Evolutionary conservation across 1,284 basidiomycete genomes (phyloP).

Genomic region (Rhizopogon parksii): DNA sequence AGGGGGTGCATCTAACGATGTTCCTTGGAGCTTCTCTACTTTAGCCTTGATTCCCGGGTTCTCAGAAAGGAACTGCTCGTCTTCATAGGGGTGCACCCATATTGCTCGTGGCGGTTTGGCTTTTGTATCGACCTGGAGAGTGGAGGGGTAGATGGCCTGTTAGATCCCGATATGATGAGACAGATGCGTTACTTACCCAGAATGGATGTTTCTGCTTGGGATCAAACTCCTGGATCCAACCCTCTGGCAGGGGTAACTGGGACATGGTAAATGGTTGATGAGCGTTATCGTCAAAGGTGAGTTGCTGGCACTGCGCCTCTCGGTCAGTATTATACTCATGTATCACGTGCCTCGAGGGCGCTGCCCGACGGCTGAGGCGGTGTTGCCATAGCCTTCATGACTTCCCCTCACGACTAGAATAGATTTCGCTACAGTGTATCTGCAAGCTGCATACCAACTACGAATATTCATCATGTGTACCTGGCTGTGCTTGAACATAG

Average conservation of each 20-base stretch:
- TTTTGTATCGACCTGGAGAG: slow-evolving; percentile 52
- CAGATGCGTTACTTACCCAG: slow-evolving; percentile 28
- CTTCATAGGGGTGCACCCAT: slow-evolving; percentile 67
- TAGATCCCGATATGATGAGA: neutral
- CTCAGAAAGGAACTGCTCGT: slow-evolving; percentile 51
- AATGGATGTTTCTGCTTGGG: slow-evolving; percentile 19
- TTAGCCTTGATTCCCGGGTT: slow-evolving; percentile 46
- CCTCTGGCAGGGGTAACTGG: slow-evolving; percentile 41
- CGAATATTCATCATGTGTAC: too few relatives aligned
- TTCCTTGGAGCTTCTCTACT: slow-evolving; percentile 17
- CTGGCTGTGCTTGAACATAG: too few relatives aligned
- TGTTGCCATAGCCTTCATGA: neutral
- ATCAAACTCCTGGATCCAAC: slow-evolving; percentile 58
- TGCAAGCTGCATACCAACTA: too few relatives aligned
- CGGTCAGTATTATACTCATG: neutral
- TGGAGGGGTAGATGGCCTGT: neutral
- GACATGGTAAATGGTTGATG: slow-evolving; percentile 19
- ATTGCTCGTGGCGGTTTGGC: slow-evolving; percentile 59
- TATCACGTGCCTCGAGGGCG: neutral
- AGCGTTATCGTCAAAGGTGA: neutral
- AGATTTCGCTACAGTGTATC: too few relatives aligned
- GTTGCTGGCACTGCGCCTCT: neutral
- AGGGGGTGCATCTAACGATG: slow-evolving; percentile 23
- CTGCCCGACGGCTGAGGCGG: neutral
- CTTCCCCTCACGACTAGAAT: too few relatives aligned